A percentile compares a stretch with the other conserved stretches of the same genome.
These are phyloP conservation scores for Omphalotus guepiniiformis DNA, from an alignment of 768 basidiomycete species.

Conservation along the genomic window DNA sequence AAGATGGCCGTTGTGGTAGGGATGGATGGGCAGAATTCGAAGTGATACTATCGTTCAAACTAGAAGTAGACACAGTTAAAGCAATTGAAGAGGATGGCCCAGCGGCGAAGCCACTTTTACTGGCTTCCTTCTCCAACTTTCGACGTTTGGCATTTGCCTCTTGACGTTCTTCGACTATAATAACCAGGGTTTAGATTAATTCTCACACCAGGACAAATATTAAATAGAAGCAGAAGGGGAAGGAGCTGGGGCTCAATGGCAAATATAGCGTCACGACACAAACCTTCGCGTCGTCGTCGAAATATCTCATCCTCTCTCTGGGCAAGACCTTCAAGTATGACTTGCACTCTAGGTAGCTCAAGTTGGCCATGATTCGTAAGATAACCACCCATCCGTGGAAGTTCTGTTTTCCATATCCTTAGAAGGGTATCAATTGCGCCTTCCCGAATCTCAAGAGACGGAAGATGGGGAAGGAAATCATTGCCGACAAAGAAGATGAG, in stretches of 20 bases:
- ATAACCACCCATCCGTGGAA: slow-evolving; percentile 97
- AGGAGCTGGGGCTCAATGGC: slow-evolving; percentile 10
- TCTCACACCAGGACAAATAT: slow-evolving; percentile 16
- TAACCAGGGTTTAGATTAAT: not conserved
- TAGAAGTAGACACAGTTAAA: slow-evolving; percentile 42
- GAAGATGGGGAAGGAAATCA: slow-evolving; percentile 97
- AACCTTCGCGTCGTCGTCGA: slow-evolving; percentile 85
- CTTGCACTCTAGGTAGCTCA: slow-evolving; percentile 80
- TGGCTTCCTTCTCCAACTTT: slow-evolving; percentile 53
- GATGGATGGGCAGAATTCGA: slow-evolving; percentile 46
- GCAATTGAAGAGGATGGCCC: slow-evolving; percentile 49
- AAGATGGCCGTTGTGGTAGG: slow-evolving; percentile 58
- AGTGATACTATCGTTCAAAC: too few species aligned
- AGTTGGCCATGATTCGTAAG: slow-evolving; percentile 90
- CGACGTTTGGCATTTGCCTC: slow-evolving; percentile 88
- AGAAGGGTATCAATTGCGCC: slow-evolving; percentile 97
- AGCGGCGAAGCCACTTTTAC: slow-evolving; percentile 31
- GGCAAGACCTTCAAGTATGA: slow-evolving; percentile 96
- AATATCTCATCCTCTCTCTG: slow-evolving; percentile 95
- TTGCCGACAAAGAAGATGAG: slow-evolving; percentile 99
- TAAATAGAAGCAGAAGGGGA: slow-evolving; percentile 11
- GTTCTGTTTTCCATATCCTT: slow-evolving; percentile 91
- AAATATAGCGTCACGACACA: slow-evolving; percentile 28
- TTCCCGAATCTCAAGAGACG: slow-evolving; percentile 97
- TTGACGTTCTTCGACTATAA: slow-evolving; percentile 88